Evolutionary conservation across 176 grass and related monocot genomes (phyloP).

Genomic region (Oryza brachyantha): DNA sequence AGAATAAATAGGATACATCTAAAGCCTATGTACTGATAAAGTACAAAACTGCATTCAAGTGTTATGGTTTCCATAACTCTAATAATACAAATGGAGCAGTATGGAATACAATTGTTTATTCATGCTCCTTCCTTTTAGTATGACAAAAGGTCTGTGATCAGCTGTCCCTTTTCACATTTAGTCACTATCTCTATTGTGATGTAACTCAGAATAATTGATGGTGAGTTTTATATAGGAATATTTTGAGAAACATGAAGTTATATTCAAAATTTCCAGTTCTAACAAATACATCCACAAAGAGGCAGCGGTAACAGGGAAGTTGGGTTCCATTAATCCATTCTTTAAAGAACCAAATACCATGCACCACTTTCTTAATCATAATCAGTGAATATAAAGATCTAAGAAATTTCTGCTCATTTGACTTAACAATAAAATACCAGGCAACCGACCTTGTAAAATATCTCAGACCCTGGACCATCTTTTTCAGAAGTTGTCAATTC

Average conservation of each 20-base stretch:
- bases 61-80: background rate
- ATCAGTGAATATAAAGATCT: background rate
- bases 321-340: background rate
- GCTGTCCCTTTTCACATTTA: background rate
- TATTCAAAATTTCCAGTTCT: background rate
- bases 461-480: conserved; percentile 67
- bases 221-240: background rate
- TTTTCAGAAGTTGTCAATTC: conserved; percentile 67
- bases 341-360: background rate
- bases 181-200: background rate
- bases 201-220: background rate
- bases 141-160: background rate
- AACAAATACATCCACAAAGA: background rate
- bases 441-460: conserved; percentile 68
- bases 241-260: background rate
- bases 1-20: background rate
- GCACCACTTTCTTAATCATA: background rate
- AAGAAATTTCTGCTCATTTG: background rate
- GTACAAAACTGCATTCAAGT: background rate
- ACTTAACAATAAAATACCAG: background rate
- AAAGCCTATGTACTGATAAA: background rate
- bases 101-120: background rate
- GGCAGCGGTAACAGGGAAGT: background rate
- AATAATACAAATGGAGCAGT: background rate
- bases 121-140: background rate